A percentile compares a stretch with the other conserved stretches of the same genome.
These are phyloP conservation scores for Saksenaea vasiformis DNA, from an alignment of 371 early-diverging fungal species.

Conservation along the genomic window DNA sequence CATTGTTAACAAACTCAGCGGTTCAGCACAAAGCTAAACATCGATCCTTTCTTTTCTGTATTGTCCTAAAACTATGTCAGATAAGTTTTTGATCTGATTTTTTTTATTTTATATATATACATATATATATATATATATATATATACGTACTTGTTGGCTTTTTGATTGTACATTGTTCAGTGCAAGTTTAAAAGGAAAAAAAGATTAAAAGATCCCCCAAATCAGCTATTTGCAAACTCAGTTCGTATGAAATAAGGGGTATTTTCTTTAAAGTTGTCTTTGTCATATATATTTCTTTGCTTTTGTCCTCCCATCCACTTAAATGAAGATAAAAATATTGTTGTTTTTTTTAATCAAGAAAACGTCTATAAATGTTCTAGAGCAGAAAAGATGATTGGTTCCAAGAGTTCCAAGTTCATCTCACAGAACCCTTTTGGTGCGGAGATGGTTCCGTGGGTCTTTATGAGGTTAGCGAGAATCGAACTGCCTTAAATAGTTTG, in stretches of 20 bases:
- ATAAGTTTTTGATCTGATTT: no score
- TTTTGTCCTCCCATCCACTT: no score
- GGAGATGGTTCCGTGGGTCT: background rate
- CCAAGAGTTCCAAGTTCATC: background rate
- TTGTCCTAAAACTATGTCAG: no score
- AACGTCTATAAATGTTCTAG: background rate
- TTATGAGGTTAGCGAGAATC: background rate
- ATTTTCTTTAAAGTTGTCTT: background rate
- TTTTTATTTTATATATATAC: no score
- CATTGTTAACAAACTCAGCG: conserved; percentile 7
- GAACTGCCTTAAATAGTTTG: background rate
- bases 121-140: no score
- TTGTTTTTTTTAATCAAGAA: background rate
- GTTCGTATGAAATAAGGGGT: background rate
- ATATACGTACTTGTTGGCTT: no score
- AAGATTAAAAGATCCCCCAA: background rate
- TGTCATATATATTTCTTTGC: background rate
- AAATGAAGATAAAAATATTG: background rate
- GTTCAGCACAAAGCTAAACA: background rate
- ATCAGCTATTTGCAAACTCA: no score
- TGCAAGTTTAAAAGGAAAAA: background rate
- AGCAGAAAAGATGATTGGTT: background rate
- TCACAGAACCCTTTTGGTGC: background rate
- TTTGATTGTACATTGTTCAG: no score
- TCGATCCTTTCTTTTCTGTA: background rate